Evolutionary conservation across 495 filamentous ascomycete genomes (phyloP).

Genomic region (Penicillium desertorum): DNA sequence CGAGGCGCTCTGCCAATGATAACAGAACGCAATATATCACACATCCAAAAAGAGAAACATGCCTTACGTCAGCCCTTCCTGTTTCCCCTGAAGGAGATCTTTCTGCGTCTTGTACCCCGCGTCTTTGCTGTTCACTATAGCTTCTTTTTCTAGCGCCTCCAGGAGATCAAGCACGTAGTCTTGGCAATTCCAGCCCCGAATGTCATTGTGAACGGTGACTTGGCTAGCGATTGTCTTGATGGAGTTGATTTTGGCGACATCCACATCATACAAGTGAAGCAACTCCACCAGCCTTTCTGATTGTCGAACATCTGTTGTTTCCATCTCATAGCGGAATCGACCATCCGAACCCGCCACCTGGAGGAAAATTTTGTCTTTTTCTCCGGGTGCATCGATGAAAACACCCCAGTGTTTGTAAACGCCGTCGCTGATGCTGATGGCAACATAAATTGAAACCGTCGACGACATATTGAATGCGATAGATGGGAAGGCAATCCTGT

Average conservation of each 20-base stretch:
- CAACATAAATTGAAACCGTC: not conserved
- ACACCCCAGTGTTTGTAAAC: constrained; percentile 6
- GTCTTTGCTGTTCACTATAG: not conserved
- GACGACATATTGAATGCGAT: not conserved
- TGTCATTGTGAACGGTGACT: constrained; percentile 12
- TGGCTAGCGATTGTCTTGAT: not conserved
- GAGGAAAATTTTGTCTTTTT: not conserved
- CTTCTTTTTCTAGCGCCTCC: not conserved
- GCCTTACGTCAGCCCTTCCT: constrained; percentile 1
- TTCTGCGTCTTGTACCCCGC: not conserved
- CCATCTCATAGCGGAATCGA: constrained; percentile 1
- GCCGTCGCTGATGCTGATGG: not conserved
- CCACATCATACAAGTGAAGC: not conserved
- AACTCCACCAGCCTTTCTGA: not conserved
- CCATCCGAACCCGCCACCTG: not conserved
- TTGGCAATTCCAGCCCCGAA: constrained; percentile 14
- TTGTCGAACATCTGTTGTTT: not conserved
- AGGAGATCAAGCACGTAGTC: constrained; percentile 18
- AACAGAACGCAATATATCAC: too few species aligned
- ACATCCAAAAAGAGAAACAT: not conserved
- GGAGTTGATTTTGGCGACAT: not conserved
- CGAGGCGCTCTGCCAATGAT: too few species aligned
- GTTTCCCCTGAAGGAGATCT: not conserved
- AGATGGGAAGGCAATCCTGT: not conserved
- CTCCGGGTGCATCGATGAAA: not conserved